Evolutionary conservation across 805 yeast species (phyloP).

Genomic region (Barnettozyma vustinii): DNA sequence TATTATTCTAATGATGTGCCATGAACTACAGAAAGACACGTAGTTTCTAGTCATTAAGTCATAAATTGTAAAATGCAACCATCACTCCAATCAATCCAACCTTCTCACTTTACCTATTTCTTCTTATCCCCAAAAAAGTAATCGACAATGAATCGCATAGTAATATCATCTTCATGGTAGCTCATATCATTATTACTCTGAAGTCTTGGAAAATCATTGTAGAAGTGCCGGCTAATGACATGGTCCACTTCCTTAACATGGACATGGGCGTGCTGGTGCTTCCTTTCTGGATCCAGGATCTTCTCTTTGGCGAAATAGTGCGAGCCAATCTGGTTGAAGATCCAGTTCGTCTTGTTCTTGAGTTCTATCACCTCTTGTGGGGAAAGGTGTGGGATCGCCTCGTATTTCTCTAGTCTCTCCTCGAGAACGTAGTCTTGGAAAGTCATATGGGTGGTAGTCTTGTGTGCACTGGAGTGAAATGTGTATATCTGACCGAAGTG

Average conservation of each 20-base stretch:
- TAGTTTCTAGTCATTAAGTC: neutral
- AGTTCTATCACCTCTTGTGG: neutral
- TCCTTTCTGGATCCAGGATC: slow-evolving; percentile 8
- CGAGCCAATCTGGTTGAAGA: slow-evolving; percentile 5
- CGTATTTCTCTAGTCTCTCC: slow-evolving; percentile 15
- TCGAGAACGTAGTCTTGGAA: slow-evolving; percentile 22
- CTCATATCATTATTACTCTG: slow-evolving; percentile 25
- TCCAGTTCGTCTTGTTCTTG: neutral
- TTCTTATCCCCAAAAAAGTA: slow-evolving; percentile 20
- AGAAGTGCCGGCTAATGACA: slow-evolving; percentile 17
- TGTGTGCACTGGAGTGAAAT: too few relatives aligned
- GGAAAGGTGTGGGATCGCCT: neutral
- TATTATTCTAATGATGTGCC: neutral
- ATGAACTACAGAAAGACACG: neutral
- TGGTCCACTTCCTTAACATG: slow-evolving; percentile 12
- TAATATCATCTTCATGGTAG: slow-evolving; percentile 25
- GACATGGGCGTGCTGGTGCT: slow-evolving; percentile 10
- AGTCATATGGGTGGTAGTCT: slow-evolving; percentile 5
- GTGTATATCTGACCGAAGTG: too few relatives aligned
- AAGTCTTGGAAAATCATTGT: slow-evolving; percentile 25
- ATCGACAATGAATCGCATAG: slow-evolving; percentile 22
- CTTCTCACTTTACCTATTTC: neutral
- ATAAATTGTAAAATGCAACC: neutral
- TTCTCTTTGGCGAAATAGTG: slow-evolving; percentile 6
- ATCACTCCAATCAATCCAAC: too few relatives aligned